phyloP scores from a whole-genome alignment of 495 filamentous ascomycete genomes.

The Hypomontagnella monticulosa region DNA sequence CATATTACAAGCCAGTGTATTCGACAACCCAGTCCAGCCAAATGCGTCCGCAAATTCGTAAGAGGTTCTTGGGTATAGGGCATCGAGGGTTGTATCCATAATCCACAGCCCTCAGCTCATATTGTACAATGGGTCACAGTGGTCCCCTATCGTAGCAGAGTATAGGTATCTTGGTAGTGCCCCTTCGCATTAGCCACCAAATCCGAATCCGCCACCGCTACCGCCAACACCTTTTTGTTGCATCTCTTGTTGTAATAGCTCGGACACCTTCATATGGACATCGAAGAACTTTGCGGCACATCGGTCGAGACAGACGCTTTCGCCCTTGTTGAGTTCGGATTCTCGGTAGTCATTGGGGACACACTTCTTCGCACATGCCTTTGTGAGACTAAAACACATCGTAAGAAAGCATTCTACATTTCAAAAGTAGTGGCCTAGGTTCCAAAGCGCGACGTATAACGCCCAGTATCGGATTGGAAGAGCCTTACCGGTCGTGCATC shows the following conservation, averaged over 20 bases:
- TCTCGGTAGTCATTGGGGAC: slow-evolving; percentile 91
- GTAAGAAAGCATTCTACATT: slow-evolving; percentile 7
- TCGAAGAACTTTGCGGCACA: slow-evolving; percentile 99
- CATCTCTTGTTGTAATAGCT: slow-evolving; percentile 62
- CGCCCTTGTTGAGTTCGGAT: slow-evolving; percentile 96
- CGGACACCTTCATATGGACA: slow-evolving; percentile 89
- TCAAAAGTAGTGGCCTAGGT: neutral
- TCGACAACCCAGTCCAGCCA: neutral
- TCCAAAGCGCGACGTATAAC: neutral
- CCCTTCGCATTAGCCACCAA: slow-evolving; percentile 43
- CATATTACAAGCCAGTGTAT: slow-evolving; percentile 10
- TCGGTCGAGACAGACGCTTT: slow-evolving; percentile 95
- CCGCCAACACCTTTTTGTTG: slow-evolving; percentile 52
- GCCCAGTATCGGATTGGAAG: neutral
- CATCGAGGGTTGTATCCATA: neutral
- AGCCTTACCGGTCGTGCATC: slow-evolving; percentile 89
- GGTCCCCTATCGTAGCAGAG: no score
- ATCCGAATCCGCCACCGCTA: slow-evolving; percentile 48
- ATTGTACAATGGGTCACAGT: slow-evolving; percentile 20
- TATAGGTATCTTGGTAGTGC: neutral
- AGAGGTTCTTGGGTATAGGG: neutral
- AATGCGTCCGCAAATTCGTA: neutral
- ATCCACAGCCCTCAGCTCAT: neutral
- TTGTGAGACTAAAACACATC: slow-evolving; percentile 69
- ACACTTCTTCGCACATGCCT: slow-evolving; percentile 92